A percentile compares a stretch with the other conserved stretches of the same genome.
phyloP scores from a whole-genome alignment of 176 grass and related monocot genomes.

The Bothriochloa decipiens region DNA sequence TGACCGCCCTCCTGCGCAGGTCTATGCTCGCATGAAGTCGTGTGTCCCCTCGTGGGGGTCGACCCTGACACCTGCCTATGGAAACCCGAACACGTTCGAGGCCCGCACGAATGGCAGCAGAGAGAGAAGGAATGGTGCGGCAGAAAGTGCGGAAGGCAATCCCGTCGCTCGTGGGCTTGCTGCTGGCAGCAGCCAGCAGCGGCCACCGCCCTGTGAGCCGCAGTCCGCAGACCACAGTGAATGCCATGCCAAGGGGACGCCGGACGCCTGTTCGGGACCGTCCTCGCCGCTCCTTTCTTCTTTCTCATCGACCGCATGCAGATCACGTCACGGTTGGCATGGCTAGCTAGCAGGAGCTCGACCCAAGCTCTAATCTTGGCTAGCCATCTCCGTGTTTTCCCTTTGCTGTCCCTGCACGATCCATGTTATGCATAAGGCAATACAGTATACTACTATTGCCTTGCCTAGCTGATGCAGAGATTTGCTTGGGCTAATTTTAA shows the following conservation, averaged over 20 bases:
- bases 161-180: background rate
- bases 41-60: slow-evolving; percentile 37
- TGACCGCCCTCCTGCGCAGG: no score
- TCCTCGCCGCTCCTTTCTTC: no score
- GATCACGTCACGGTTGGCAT: background rate
- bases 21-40: background rate
- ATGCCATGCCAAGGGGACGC: no score
- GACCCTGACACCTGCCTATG: slow-evolving; percentile 40
- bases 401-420: background rate
- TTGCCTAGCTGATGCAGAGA: background rate
- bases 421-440: background rate
- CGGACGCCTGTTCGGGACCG: no score
- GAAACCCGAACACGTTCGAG: background rate
- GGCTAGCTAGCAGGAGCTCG: no score
- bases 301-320: background rate
- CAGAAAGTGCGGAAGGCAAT: slow-evolving; percentile 63
- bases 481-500: background rate
- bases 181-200: background rate
- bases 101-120: background rate
- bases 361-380: background rate
- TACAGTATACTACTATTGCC: background rate
- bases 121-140: slow-evolving; percentile 15
- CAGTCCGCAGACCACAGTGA: background rate
- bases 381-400: background rate
- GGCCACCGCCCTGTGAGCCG: background rate